A percentile compares a stretch with the other conserved stretches of the same genome.
These are phyloP conservation scores for Medakamo hakoo DNA, from an alignment of 139 green algal species.

Conservation along the genomic window DNA sequence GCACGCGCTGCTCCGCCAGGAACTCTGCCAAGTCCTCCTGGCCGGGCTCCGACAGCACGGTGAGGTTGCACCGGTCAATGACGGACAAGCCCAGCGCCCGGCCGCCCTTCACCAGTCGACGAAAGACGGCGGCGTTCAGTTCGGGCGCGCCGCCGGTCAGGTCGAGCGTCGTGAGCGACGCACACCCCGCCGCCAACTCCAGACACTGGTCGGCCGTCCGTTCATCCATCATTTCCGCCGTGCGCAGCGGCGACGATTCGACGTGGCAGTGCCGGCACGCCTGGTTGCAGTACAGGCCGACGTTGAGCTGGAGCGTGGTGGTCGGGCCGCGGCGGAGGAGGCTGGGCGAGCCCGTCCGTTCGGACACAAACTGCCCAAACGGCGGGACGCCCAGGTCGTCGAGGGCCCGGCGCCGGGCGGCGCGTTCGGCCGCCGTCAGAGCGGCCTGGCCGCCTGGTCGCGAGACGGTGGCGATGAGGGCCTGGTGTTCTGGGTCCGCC, in stretches of 20 bases:
- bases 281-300: slow-evolving; percentile 98
- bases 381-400: slow-evolving; percentile 30
- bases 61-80: slow-evolving; percentile 97
- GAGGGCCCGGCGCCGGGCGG: slow-evolving; percentile 44
- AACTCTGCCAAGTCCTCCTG: slow-evolving; percentile 82
- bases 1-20: slow-evolving; percentile 65
- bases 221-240: slow-evolving; percentile 67
- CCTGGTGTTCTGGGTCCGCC: slow-evolving; percentile 40
- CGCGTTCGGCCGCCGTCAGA: slow-evolving; percentile 51
- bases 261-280: slow-evolving; percentile 94
- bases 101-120: slow-evolving; percentile 64
- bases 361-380: slow-evolving; percentile 13
- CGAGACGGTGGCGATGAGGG: slow-evolving; percentile 14
- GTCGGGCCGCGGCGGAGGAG: slow-evolving; percentile 29
- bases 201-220: slow-evolving; percentile 52
- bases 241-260: slow-evolving; percentile 66
- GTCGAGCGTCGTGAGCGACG: slow-evolving; percentile 55
- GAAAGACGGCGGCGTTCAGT: slow-evolving; percentile 71
- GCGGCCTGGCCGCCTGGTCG: slow-evolving; percentile 37
- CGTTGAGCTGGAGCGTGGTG: slow-evolving; percentile 84
- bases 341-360: slow-evolving; percentile 17
- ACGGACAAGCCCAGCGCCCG: slow-evolving; percentile 55
- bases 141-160: slow-evolving; percentile 89
- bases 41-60: slow-evolving; percentile 83
- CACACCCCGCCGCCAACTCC: slow-evolving; percentile 33